Evolutionary conservation across 2,329 filamentous ascomycete species (phyloP).

Genomic region (Chrysoporthe deuterocubensis): DNA sequence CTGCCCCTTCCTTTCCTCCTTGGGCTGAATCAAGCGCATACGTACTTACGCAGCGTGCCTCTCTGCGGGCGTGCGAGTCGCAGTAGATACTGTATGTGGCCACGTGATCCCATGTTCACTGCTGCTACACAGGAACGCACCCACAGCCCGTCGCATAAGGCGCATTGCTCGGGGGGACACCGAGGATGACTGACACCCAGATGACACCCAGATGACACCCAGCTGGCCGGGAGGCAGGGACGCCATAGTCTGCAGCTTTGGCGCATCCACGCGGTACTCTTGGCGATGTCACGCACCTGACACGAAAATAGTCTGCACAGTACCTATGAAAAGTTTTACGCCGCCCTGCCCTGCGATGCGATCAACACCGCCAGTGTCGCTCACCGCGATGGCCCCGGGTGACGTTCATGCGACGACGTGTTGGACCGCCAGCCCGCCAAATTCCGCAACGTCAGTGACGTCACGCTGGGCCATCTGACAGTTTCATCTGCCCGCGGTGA

Average conservation of each 20-base stretch:
- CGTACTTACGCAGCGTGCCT: too few relatives aligned
- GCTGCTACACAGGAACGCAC: too few relatives aligned
- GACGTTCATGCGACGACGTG: conserved; percentile 4
- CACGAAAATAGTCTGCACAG: neutral
- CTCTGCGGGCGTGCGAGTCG: too few relatives aligned
- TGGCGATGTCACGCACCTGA: neutral
- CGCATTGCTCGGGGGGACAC: too few relatives aligned
- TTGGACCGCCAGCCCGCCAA: neutral
- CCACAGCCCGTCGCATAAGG: too few relatives aligned
- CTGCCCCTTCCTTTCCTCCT: neutral
- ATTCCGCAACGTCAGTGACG: conserved; percentile 12
- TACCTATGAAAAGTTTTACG: neutral
- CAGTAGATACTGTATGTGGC: too few relatives aligned
- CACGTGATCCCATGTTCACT: too few relatives aligned
- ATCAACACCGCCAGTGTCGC: neutral
- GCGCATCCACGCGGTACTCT: neutral
- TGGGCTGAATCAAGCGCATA: neutral
- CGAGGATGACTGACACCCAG: too few relatives aligned
- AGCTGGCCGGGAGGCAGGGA: neutral
- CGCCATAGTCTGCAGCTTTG: neutral
- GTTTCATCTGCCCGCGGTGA: conserved; percentile 2
- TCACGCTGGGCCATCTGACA: conserved; percentile 2
- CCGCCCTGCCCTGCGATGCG: neutral
- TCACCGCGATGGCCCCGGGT: neutral
- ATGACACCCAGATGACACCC: neutral